A percentile compares a stretch with the other conserved stretches of the same genome.
Evolutionary conservation across 78 protist species (phyloP).

Genomic region (Paulinella micropora): DNA sequence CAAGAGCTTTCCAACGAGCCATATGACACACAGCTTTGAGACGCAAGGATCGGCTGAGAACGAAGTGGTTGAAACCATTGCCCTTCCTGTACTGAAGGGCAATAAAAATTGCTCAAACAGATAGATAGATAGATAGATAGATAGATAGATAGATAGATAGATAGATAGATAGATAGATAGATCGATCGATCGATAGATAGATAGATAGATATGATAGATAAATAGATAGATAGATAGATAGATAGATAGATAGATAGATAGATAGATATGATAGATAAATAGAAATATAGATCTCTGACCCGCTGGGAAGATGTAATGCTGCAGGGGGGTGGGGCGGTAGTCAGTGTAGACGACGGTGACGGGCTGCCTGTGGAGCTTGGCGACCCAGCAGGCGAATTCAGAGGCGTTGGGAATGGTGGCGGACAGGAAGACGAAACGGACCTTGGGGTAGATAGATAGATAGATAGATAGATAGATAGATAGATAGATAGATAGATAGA

Average conservation of each 20-base stretch:
- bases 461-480: too few species aligned
- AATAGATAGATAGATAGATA: background rate
- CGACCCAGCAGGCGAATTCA: conserved; percentile 70
- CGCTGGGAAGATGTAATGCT: conserved; percentile 52
- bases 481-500: too few species aligned
- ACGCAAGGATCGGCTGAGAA: too few species aligned
- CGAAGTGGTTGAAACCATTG: too few species aligned
- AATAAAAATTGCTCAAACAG: too few species aligned
- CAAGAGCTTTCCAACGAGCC: too few species aligned
- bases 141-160: background rate
- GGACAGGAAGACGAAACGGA: conserved; percentile 64
- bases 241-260: background rate
- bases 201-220: background rate
- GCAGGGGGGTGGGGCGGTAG: conserved; percentile 81
- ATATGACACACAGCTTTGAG: too few species aligned
- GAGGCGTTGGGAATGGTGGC: conserved; percentile 77
- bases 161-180: background rate
- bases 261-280: background rate
- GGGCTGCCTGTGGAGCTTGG: conserved; percentile 33
- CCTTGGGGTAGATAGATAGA: too few species aligned
- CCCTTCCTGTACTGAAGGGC: too few species aligned
- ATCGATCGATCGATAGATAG: background rate
- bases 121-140: background rate
- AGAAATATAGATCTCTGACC: too few species aligned
- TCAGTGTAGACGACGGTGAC: conserved; percentile 67